Conservation (phyloP, 306 rosid genomes). For the Pyrus bretschneideri region DNA sequence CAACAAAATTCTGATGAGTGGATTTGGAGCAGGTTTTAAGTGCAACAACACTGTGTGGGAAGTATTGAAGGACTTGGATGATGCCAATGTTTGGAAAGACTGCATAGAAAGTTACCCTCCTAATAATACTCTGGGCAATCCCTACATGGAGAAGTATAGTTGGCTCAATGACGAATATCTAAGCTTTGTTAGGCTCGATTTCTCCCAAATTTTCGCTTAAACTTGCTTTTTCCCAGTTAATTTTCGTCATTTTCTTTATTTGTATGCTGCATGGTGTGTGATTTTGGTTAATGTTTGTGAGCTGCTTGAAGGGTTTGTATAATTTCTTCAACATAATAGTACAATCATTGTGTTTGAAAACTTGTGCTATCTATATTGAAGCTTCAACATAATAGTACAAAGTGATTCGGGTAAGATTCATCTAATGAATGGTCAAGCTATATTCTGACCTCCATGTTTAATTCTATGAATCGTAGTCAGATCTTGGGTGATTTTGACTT, state of each 20-base stretch:
- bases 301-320: background rate
- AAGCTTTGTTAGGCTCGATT: slow-evolving; percentile 51
- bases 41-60: slow-evolving; percentile 91
- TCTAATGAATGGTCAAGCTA: background rate
- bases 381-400: background rate
- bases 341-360: background rate
- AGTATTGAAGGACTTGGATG: slow-evolving; percentile 55
- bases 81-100: slow-evolving; percentile 62
- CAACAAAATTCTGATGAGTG: slow-evolving; percentile 62
- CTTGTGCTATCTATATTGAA: background rate
- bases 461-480: background rate
- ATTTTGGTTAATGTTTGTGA: background rate
- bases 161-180: slow-evolving; percentile 73
- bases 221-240: background rate
- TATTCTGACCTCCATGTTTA: background rate
- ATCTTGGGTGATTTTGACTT: background rate
- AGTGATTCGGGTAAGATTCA: background rate
- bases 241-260: background rate
- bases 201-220: background rate
- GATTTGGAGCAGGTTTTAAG: slow-evolving; percentile 90
- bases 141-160: slow-evolving; percentile 56
- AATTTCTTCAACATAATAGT: background rate
- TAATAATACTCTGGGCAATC: slow-evolving; percentile 16
- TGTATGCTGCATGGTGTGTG: background rate
- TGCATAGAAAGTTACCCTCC: slow-evolving; percentile 60